phyloP scores from a whole-genome alignment of 805 yeast genomes.

The Myxozyma geophila region DNA sequence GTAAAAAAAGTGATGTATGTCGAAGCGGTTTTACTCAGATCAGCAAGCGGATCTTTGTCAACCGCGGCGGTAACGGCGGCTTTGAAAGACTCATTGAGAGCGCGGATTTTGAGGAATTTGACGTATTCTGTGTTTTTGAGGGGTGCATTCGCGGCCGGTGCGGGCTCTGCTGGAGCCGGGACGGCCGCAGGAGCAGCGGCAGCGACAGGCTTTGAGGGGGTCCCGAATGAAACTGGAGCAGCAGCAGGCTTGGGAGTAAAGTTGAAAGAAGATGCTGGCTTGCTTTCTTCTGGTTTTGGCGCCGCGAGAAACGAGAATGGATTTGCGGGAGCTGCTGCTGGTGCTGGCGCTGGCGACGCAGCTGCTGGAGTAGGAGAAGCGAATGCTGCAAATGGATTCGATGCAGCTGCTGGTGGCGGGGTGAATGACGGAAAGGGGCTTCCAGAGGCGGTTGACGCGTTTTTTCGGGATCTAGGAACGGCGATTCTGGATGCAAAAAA shows the following conservation, averaged over 20 bases:
- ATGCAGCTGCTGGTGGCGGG: background rate
- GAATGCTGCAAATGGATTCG: constrained; percentile 20
- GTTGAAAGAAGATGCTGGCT: constrained; percentile 11
- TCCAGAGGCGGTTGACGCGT: constrained; percentile 4
- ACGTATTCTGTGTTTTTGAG: constrained; percentile 27
- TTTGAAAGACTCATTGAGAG: constrained; percentile 34
- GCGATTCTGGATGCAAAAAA: constrained; percentile 20
- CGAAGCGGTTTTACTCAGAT: constrained; percentile 20
- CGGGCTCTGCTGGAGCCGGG: constrained; percentile 5
- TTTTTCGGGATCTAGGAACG: constrained; percentile 13
- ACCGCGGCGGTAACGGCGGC: constrained; percentile 23
- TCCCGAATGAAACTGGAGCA: background rate
- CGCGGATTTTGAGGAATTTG: constrained; percentile 36
- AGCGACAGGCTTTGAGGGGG: background rate
- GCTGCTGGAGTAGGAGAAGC: background rate
- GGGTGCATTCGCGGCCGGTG: constrained; percentile 4
- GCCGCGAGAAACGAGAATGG: constrained; percentile 18
- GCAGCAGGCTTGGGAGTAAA: background rate
- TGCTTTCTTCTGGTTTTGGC: background rate
- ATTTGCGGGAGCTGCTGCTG: constrained; percentile 7
- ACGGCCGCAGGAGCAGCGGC: background rate
- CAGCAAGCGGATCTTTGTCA: constrained; percentile 32
- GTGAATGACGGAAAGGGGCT: constrained; percentile 9
- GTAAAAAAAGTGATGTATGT: constrained; percentile 28
- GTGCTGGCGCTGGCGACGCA: constrained; percentile 4